Evolutionary conservation across 225 moss, liverwort and hornwort species (phyloP).

Genomic region (Pleurozium schreberi): DNA sequence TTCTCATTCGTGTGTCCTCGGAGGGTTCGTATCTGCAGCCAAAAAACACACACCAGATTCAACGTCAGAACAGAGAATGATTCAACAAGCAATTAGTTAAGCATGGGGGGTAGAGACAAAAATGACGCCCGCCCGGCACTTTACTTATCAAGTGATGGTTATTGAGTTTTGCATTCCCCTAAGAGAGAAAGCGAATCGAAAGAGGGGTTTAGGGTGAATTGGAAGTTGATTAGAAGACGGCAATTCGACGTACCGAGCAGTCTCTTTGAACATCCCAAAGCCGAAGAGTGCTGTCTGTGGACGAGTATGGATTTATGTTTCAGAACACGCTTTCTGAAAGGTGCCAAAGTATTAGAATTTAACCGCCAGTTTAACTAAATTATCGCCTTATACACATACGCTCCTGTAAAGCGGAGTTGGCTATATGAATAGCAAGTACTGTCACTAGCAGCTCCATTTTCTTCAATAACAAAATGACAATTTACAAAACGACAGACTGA

Average conservation of each 20-base stretch:
- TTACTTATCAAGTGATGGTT: not conserved
- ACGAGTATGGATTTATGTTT: conserved; percentile 2
- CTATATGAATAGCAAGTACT: too few relatives aligned
- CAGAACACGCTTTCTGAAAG: not conserved
- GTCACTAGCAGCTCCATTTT: not conserved
- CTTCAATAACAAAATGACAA: not conserved
- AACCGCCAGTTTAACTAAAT: not conserved
- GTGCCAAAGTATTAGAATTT: not conserved
- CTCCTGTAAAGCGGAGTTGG: not conserved
- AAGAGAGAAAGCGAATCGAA: not conserved
- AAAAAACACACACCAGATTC: not conserved
- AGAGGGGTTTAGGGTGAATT: not conserved
- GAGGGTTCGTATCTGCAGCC: conserved; percentile 63
- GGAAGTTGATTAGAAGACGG: not conserved
- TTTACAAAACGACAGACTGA: not conserved
- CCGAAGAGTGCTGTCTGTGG: conserved; percentile 87
- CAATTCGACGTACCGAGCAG: conserved; percentile 28
- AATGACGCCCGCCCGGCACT: not conserved
- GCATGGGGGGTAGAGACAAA: not conserved
- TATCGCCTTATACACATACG: not conserved
- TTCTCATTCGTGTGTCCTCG: conserved; percentile 91
- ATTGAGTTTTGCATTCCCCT: not conserved
- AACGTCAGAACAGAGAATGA: not conserved
- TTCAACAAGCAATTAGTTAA: not conserved
- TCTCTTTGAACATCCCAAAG: conserved; percentile 93